Base-by-base conservation (phyloP, 208 protist genomes). In the Trypanosoma rangeli region DNA sequence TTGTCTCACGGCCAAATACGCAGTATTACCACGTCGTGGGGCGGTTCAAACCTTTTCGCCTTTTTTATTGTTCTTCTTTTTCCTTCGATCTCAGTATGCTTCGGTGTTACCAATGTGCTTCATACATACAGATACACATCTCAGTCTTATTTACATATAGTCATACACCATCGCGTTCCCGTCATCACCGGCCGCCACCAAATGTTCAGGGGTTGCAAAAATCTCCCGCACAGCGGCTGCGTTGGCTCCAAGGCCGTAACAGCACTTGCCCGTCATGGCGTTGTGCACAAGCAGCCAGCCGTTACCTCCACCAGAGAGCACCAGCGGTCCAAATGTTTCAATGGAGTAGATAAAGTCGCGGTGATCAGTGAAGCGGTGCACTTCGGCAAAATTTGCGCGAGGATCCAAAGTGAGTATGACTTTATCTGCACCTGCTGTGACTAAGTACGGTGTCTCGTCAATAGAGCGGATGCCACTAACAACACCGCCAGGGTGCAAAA, bases 271-370 rank as follows among this genome's bases (percentile, higher is more conserved):
- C 0, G 78, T 86, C 29, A 67, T 67, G n/a, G 80, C 58, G 65
- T 93, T 79, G 68, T 94, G 88, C 35, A 97, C 89, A 9, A 95
- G 67, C 55, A 97, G 56, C 73, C 87, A 92, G 1, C 92, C 92
- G 52, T 94, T 90, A 28, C 87, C 89, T 10, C 73, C 82, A 12
- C 92, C 92, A 3, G 81, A 83, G 20, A 95, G 59, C 22, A 94
- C 71, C 31, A 94, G 57, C 26, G 75, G 59, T 18, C 84, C 87
- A 53, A 91, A 80, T 7, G 84, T 82, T 28, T 92, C 79, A 44
- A 94, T 48, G 3, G 83, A 92, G 58, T 95, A 94, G 62, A 97
- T 85, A 63, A 90, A 94, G 68, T 95, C 90, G 29, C 68, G 52
- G 65, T 97, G 88, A 20, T 91, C 80, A 1, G 76, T 70, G 18